Evolutionary conservation across 108 stramenopile species (phyloP).

Genomic region (Parmales sp.): DNA sequence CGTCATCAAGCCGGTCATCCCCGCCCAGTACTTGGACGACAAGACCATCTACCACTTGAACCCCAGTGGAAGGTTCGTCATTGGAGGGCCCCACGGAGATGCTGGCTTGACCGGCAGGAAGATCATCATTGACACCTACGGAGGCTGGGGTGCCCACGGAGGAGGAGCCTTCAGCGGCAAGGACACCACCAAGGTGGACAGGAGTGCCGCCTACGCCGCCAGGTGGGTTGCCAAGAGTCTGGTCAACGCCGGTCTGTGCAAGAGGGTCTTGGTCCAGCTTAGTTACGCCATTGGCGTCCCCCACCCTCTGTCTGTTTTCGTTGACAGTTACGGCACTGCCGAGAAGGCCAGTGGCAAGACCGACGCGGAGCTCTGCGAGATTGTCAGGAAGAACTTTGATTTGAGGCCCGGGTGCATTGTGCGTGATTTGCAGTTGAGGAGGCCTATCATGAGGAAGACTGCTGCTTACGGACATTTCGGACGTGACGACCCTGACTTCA

Average conservation of each 20-base stretch:
- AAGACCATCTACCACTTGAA: conserved; percentile 95
- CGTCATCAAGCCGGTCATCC: conserved; percentile 91
- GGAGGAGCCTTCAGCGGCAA: conserved; percentile 94
- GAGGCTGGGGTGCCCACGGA: conserved; percentile 95
- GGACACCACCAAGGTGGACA: conserved; percentile 92
- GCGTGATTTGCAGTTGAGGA: conserved; percentile 81
- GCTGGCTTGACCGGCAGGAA: conserved; percentile 95
- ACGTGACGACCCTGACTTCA: conserved; percentile 89
- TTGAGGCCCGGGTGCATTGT: conserved; percentile 89
- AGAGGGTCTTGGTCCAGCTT: conserved; percentile 78
- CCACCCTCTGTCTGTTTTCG: conserved; percentile 77
- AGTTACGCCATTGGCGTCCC: conserved; percentile 91
- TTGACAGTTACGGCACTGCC: conserved; percentile 86
- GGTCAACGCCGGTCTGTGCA: conserved; percentile 77
- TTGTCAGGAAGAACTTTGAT: conserved; percentile 92
- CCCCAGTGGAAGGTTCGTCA: conserved; percentile 83
- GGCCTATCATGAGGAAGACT: conserved; percentile 90
- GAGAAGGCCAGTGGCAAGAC: conserved; percentile 70
- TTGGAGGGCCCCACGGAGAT: conserved; percentile 95
- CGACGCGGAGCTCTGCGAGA: conserved; percentile 74
- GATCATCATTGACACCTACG: conserved; percentile 92
- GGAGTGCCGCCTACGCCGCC: conserved; percentile 86
- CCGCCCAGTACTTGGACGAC: conserved; percentile 90
- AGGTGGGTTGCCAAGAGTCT: conserved; percentile 94
- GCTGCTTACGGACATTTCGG: conserved; percentile 97